These are phyloP conservation scores for Wallacemonas rigidus DNA, from an alignment of 208 protist genomes.

Conservation along the genomic window DNA sequence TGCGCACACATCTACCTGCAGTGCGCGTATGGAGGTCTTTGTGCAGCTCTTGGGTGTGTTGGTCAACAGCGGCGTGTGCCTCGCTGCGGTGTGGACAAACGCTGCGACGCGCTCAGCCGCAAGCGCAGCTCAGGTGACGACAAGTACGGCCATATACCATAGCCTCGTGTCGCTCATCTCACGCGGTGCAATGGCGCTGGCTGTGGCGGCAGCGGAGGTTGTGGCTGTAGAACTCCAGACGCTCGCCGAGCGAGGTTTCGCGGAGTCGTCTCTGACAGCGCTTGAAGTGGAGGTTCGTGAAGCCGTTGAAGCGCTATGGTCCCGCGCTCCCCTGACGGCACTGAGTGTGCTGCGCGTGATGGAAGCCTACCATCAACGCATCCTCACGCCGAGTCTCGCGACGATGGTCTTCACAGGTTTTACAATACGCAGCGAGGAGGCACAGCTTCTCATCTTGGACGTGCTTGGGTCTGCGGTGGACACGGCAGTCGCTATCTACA, in stretches of 20 bases:
- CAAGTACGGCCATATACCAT: slow-evolving; percentile 19
- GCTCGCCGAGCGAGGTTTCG: slow-evolving; percentile 14
- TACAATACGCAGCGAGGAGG: background rate
- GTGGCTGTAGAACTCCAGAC: slow-evolving; percentile 51
- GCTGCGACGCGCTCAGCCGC: too few relatives aligned
- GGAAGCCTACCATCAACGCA: slow-evolving; percentile 11
- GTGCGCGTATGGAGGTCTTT: slow-evolving; percentile 16
- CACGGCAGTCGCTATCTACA: slow-evolving; percentile 10
- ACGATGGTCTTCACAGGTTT: slow-evolving; percentile 28
- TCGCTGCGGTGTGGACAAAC: slow-evolving; percentile 19
- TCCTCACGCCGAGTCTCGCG: slow-evolving; percentile 18
- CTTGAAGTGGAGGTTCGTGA: slow-evolving; percentile 1
- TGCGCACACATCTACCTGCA: background rate
- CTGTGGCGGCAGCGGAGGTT: slow-evolving; percentile 54
- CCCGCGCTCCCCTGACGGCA: background rate
- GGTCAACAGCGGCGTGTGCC: slow-evolving; percentile 32
- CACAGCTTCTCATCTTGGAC: slow-evolving; percentile 30
- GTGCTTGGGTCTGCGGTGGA: slow-evolving; percentile 14
- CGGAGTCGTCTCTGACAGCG: background rate
- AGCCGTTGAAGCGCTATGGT: slow-evolving; percentile 9
- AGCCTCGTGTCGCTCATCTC: slow-evolving; percentile 20
- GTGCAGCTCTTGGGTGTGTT: slow-evolving; percentile 68
- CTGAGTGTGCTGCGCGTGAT: slow-evolving; percentile 28
- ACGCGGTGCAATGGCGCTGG: slow-evolving; percentile 8
- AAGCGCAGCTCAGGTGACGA: too few relatives aligned